These are phyloP conservation scores for Bromus sterilis DNA, from an alignment of 176 grass and related monocot species.

Conservation along the genomic window DNA sequence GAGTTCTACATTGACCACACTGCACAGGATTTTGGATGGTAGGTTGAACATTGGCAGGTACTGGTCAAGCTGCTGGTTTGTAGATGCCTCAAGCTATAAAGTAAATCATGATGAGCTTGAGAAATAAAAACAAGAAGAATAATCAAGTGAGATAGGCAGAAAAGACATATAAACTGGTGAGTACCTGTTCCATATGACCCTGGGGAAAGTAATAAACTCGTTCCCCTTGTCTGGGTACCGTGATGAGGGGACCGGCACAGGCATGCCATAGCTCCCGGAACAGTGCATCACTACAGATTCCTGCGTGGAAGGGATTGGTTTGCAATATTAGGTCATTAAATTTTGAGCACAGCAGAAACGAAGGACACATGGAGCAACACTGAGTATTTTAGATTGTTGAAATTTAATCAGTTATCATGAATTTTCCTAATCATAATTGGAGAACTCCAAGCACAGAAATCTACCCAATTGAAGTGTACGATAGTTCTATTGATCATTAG, in stretches of 20 bases:
- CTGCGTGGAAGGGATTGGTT: conserved; percentile 20
- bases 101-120: conserved; percentile 11
- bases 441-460: background rate
- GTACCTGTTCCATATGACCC: conserved; percentile 98
- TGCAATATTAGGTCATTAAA: background rate
- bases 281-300: conserved; percentile 27
- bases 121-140: background rate
- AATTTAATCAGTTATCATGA: background rate
- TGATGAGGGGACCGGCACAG: conserved; percentile 79
- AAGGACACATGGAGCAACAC: background rate
- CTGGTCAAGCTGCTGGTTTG: conserved; percentile 76
- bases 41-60: conserved; percentile 74
- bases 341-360: background rate
- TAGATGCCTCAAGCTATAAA: conserved; percentile 88
- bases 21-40: conserved; percentile 81
- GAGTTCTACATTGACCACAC: conserved; percentile 76
- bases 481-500: background rate
- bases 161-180: background rate
- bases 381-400: background rate
- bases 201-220: conserved; percentile 94
- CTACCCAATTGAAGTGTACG: background rate
- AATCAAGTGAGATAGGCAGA: background rate
- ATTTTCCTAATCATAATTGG: background rate
- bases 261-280: conserved; percentile 88
- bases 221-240: conserved; percentile 60